Base-by-base conservation (phyloP, 2,329 filamentous ascomycete species). In the Pyrenophora seminiperda region DNA sequence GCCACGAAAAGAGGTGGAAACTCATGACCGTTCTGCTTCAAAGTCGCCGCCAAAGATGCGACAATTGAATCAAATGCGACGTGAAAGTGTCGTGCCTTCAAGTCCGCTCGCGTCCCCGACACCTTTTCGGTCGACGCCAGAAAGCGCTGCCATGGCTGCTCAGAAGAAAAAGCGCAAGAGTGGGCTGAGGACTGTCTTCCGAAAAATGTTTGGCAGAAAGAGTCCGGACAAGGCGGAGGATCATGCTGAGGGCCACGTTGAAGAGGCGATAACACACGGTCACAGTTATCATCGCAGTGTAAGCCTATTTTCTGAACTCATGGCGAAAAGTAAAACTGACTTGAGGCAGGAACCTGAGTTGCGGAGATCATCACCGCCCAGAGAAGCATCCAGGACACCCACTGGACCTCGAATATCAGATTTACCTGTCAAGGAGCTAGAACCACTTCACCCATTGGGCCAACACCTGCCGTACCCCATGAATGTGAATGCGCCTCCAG, bases 401-500 rank as follows among this genome's bases (percentile, higher is more conserved):
- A 56, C 45, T 20, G 55, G 59, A 11, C 57, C 63, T 24, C 65
- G 69, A n/a, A 71, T 73, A 47, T 73, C 70, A 4, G 64, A 70
- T 39, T 41, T 73, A n/a, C 61, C 65, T 5, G 62, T 72, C 18
- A 54, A 65, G 45, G 68, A 71, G 47, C 47, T 67, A 34, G 39
- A 64, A 41, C 68, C 69, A 27, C 59, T 72, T 47, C 69, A 73
- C 49, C 70, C 71, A 7, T 53, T 72, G 9, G 67, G 66, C 20
- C 63, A 66, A 36, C 69, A 72, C 34, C 62, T 74, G 7, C 72
- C 72, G 1, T 74, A 72, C 41, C 72, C 72, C 1, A 74, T 74
- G 72, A 74, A 74, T 37, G 70, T 74, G 34, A 74, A 74, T 46
- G 71, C 71, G 7, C 70, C 72, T 14, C 65, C 69, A 44, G 52